Evolutionary conservation across 2,329 filamentous ascomycete species (phyloP).

Genomic region (Aureobasidium sp.): DNA sequence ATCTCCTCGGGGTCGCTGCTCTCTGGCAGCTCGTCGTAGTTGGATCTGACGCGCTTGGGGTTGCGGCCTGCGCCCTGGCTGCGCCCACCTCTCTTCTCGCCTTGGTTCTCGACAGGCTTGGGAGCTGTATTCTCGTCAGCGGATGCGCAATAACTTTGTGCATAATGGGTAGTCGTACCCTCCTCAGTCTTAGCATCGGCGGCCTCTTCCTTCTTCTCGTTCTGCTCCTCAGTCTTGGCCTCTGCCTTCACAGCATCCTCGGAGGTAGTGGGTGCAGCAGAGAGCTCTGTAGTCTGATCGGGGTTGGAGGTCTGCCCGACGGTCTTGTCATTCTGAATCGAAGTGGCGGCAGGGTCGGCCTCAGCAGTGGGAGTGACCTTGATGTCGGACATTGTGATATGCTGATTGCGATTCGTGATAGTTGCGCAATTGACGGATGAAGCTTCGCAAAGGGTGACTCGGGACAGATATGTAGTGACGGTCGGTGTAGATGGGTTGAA

Average conservation of each 20-base stretch:
- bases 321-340: constrained; percentile 16
- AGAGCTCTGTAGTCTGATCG: constrained; percentile 14
- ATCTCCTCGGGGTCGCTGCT: constrained; percentile 74
- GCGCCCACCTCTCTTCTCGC: constrained; percentile 14
- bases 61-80: constrained; percentile 6
- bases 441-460: constrained; percentile 5
- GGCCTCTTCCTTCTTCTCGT: constrained; percentile 12
- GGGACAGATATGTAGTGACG: not conserved
- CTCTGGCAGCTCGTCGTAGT: constrained; percentile 50
- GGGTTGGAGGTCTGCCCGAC: constrained; percentile 15
- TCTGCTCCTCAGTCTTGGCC: constrained; percentile 15
- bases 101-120: constrained; percentile 8
- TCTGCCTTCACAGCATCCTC: constrained; percentile 16
- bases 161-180: not conserved
- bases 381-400: constrained; percentile 16
- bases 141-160: not conserved
- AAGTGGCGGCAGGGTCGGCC: constrained; percentile 17
- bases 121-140: not conserved
- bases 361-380: constrained; percentile 8
- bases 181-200: constrained; percentile 2
- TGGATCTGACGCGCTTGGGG: constrained; percentile 19
- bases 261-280: constrained; percentile 16
- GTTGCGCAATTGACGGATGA: not conserved
- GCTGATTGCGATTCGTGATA: not conserved
- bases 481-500: not conserved